Percentiles rank a stretch among this genome's conserved stretches.
Conservation (phyloP, 2,329 filamentous ascomycete genomes). For the Fusarium clavum region DNA sequence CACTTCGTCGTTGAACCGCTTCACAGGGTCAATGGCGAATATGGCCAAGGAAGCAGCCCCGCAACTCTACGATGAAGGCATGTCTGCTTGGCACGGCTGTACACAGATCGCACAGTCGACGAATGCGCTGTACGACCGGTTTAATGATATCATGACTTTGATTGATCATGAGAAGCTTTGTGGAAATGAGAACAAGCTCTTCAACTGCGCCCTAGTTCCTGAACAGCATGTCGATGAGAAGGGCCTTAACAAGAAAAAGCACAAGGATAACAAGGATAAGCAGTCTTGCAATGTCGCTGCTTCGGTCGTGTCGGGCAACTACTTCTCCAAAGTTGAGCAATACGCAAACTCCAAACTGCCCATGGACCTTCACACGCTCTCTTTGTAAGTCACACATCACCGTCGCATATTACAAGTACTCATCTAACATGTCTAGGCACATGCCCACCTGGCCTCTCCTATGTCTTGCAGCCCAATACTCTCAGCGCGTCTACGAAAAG, state of each 20-base stretch:
- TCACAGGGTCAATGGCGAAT: conserved; percentile 57
- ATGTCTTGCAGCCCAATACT: conserved; percentile 82
- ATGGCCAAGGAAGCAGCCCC: conserved; percentile 56
- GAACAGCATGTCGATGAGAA: conserved; percentile 11
- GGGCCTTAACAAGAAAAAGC: conserved; percentile 28
- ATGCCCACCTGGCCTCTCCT: conserved; percentile 81
- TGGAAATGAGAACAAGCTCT: conserved; percentile 67
- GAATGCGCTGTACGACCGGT: conserved; percentile 67
- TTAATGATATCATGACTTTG: conserved; percentile 76
- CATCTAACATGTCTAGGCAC: conserved; percentile 60
- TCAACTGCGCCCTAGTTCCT: conserved; percentile 48
- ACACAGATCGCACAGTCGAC: conserved; percentile 59
- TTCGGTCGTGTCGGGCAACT: conserved; percentile 59
- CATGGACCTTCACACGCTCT: conserved; percentile 72
- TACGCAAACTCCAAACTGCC: conserved; percentile 84
- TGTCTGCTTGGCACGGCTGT: conserved; percentile 56
- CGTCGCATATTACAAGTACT: not conserved
- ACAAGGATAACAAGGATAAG: conserved; percentile 38
- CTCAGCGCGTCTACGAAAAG: conserved; percentile 77
- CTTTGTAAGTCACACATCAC: conserved; percentile 65
- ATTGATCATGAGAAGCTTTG: conserved; percentile 73
- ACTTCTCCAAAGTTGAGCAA: conserved; percentile 80
- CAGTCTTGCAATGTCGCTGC: conserved; percentile 32
- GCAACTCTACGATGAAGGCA: conserved; percentile 57
- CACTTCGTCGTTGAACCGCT: conserved; percentile 46